Evolutionary conservation across 2,329 filamentous ascomycete species (phyloP), one percentile per base, ranked within the genome.

Genomic region (Pestalotiopsis fici): DNA sequence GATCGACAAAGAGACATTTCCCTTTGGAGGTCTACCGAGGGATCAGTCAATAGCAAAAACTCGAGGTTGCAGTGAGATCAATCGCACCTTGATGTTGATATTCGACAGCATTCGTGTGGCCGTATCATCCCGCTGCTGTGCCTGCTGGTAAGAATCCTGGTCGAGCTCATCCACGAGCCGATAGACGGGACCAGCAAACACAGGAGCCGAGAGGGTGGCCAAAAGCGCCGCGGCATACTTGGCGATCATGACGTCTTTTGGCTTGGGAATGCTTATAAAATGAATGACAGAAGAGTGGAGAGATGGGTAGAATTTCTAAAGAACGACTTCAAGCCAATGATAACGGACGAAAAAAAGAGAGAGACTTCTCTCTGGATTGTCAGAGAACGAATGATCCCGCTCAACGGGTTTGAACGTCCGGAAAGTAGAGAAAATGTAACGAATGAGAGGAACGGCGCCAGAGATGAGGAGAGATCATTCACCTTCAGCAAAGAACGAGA

Each of bases 1-100:
- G 73, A 68, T 83, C 77, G 27, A 83, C 76, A 63, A 80, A 81
- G 35, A 83, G 75, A 69, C 82, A 83, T 68, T 78, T 75, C 37
- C 80, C 80, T 67, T 78, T 76, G 13, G 78, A 79, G 28, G 81
- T 82, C 79, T 82, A 59, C 50, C 6, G 18, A 63, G 28, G 39
- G 13, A 21, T 28, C 18, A 23, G 62, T 73, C 25, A 73, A 66
- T 37, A 23, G 12, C 18, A 23, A 18, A 5, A 37, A 3, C 7
- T 47, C 59, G 25, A 28, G 35, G 9, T 2, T n/a, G 9, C 13
- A 4, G n/a, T 5, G 11, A 6, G 28, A 27, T 27, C 3, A 6
- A 3, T 18, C 50, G 47, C 72, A 80, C 80, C 69, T 76, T 78
- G 70, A 83, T 82, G 25, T 78, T 74, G 13, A 77, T 77, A 12